Base-by-base conservation (phyloP, 148 eudicot genomes). In the Selenicereus undatus region DNA sequence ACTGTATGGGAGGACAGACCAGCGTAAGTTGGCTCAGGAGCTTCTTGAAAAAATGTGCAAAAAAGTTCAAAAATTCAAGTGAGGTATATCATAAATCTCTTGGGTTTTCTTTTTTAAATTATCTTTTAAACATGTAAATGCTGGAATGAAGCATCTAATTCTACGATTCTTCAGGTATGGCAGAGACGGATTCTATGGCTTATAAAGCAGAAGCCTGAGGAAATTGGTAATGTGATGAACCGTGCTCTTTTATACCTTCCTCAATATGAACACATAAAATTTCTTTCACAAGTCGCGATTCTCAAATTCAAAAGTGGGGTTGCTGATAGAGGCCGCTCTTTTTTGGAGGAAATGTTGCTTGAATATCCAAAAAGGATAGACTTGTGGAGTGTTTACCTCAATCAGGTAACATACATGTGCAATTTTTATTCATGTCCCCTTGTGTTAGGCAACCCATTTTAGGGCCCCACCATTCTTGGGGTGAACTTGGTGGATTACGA, bases 301-400 rank as follows among this genome's bases (percentile, higher is more conserved):
- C 86, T 87, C 11, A 90, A 88, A 89, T 94, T 91, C 81, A 92
- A 92, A 83, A 72, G 82, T 77, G 98, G 98, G 39, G 86, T 86
- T 32, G 87, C 95, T 51, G 97, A 94, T 78, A 88, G 92, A 86
- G 98, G 91, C 62, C 86, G 98, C 50, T 89, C 97, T 26, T 81
- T 93, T 76, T 91, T 94, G 80, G 98, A 94, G 81, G 81, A 81
- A 66, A 84, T 84, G 83, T 75, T 88, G 75, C 89, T 89, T 35
- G 97, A 94, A 84, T 90, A 91, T 82, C 94, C 97, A 2, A 93
- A 90, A 84, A 90, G 92, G 79, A 89, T 84, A 39, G 93, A 92
- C 77, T 87, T 93, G 81, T 95, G 99, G 99, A 92, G 93, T 76
- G 85, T 91, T 65, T 95, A 95, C 78, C 88, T 95, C 56, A 98